Evolutionary conservation across 495 filamentous ascomycete genomes (phyloP), one percentile per base, ranked within the genome.

Genomic region (Immersiella caudata): DNA sequence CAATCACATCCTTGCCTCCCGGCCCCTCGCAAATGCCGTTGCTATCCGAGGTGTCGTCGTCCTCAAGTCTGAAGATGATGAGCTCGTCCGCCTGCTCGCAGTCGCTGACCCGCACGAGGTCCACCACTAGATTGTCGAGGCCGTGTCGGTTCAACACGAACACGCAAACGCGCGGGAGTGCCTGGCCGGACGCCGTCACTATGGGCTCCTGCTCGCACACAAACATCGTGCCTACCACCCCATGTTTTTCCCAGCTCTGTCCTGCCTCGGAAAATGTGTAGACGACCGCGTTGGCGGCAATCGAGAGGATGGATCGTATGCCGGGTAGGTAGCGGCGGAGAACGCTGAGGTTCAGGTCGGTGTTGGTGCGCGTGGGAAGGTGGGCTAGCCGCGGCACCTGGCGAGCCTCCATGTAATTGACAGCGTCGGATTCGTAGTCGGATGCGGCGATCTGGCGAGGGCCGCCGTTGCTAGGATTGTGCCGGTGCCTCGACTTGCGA

Each of bases 221-320:
- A 79, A 96, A 97, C 52, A 96, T 81, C 2, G 89, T 89, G 55
- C 93, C 93, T 76, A 96, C 92, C 18, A 91, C 80, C 46, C 85
- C 88, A 51, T 81, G 82, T 75, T 93, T 94, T 71, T 94, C 89
- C 93, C 93, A 97, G 64, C 81, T 77, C 59, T 83, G 75, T 4
- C 84, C 77, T 3, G 81, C 77, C 22, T 86, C 82, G 49, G 80
- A 83, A 79, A 94, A 94, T 70, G 82, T 80, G 81, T 96, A 97
- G 62, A 96, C 83, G 9, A 92, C 89, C 54, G 88, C 88, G 74
- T 91, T 93, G 26, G 90, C 88, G 21, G 92, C 91, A 67, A 93
- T 89, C 60, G 87, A 88, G 58, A 91, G 78, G 70, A 97, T 90
- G 51, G 81, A 80, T 52, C 77, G 81, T 67, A 94, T 85, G 66